Percentiles rank a stretch among this genome's conserved stretches.
Evolutionary conservation across 768 basidiomycete genomes (phyloP).

Genomic region (Hypholoma sublateritium): DNA sequence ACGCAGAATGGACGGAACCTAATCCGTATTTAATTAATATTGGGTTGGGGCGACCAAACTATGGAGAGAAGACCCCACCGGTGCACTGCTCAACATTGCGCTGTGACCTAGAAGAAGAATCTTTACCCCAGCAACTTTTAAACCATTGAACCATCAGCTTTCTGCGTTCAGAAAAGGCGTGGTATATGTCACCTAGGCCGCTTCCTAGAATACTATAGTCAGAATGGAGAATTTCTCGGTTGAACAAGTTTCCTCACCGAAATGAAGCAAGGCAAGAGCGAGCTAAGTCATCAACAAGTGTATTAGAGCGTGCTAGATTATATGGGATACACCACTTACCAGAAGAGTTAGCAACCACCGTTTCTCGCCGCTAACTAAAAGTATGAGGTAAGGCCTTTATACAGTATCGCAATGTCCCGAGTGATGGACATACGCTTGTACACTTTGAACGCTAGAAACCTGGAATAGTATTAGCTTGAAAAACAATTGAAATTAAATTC

Average conservation of each 20-base stretch:
- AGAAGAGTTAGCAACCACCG: conserved; percentile 19
- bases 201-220: conserved; percentile 17
- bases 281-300: conserved; percentile 16
- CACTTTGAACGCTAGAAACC: conserved; percentile 31
- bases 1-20: conserved; percentile 30
- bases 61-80: conserved; percentile 17
- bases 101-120: conserved; percentile 24
- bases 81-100: conserved; percentile 24
- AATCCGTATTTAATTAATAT: neutral
- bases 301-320: neutral
- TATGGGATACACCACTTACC: conserved; percentile 7
- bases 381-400: neutral
- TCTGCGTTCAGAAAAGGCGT: neutral
- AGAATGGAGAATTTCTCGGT: neutral
- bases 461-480: conserved; percentile 4
- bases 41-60: neutral
- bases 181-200: conserved; percentile 25
- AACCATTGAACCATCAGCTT: neutral
- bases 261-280: conserved; percentile 26
- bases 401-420: neutral
- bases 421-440: conserved; percentile 23
- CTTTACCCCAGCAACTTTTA: conserved; percentile 27
- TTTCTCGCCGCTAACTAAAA: conserved; percentile 23
- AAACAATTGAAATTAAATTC: neutral
- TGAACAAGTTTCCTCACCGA: conserved; percentile 16